These are phyloP conservation scores for Ceratocystis smalleyi DNA, from an alignment of 2,329 filamentous ascomycete species.

Conservation along the genomic window DNA sequence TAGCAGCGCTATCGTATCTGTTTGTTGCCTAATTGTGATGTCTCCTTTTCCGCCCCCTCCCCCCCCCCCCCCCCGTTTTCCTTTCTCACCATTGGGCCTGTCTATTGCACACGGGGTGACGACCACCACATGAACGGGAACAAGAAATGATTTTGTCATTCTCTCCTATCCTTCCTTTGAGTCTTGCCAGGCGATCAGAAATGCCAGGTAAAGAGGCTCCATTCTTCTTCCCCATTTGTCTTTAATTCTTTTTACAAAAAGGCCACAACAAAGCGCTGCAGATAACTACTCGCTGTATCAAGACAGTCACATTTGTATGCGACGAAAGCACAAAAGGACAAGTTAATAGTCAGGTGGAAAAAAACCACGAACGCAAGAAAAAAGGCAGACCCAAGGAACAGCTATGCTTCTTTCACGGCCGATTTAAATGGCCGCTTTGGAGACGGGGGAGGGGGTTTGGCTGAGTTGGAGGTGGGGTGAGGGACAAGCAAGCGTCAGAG, in stretches of 20 bases:
- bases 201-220: no score
- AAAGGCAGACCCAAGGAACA: no score
- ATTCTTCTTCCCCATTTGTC: neutral
- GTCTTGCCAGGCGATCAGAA: neutral
- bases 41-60: neutral
- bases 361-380: neutral
- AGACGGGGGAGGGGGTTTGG: neutral
- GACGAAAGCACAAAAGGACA: neutral
- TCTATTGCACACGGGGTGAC: neutral
- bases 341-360: neutral
- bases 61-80: neutral
- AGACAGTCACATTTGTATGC: no score
- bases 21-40: neutral
- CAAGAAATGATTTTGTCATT: neutral
- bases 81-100: neutral
- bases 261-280: neutral
- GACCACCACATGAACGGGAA: neutral
- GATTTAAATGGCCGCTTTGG: neutral
- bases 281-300: no score
- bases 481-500: neutral
- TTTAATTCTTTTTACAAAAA: neutral
- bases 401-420: neutral
- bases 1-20: conserved; percentile 4
- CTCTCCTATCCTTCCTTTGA: neutral
- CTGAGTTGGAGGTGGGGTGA: neutral